Evolutionary conservation across 1,284 basidiomycete species (phyloP).

Genomic region (Singerocomus rubriflavus): DNA sequence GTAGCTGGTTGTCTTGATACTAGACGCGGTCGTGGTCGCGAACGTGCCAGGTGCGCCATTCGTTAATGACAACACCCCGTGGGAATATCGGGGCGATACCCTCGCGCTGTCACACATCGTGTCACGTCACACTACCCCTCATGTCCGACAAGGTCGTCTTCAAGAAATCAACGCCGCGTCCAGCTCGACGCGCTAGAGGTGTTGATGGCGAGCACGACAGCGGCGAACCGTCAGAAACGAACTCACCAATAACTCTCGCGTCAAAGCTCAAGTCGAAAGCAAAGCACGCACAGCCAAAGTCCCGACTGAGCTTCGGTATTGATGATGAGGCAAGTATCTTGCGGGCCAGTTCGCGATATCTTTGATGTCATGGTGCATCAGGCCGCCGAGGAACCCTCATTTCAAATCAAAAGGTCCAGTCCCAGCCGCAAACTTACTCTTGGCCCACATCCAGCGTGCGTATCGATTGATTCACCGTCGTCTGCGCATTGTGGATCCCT

Average conservation of each 20-base stretch:
- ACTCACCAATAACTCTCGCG: constrained; percentile 56
- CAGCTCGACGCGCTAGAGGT: constrained; percentile 47
- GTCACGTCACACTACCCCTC: constrained; percentile 30
- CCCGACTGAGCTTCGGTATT: constrained; percentile 78
- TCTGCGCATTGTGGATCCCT: constrained; percentile 7
- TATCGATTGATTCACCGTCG: constrained; percentile 23
- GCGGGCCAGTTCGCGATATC: constrained; percentile 17
- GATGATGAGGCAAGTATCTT: constrained; percentile 65
- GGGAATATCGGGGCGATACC: constrained; percentile 39
- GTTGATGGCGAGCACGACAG: constrained; percentile 37
- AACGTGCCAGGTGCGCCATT: constrained; percentile 29
- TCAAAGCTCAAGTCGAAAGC: constrained; percentile 67
- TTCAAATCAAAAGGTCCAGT: constrained; percentile 75
- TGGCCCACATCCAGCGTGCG: constrained; percentile 49
- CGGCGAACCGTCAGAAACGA: constrained; percentile 25
- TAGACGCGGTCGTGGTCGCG: constrained; percentile 55
- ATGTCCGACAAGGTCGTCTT: constrained; percentile 37
- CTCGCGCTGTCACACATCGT: constrained; percentile 33
- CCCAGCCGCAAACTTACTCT: constrained; percentile 64
- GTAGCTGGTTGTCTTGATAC: constrained; percentile 26
- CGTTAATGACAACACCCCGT: constrained; percentile 34
- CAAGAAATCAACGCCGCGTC: constrained; percentile 60
- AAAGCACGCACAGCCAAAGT: constrained; percentile 60
- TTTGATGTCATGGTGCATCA: constrained; percentile 28
- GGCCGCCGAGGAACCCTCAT: constrained; percentile 58